Evolutionary conservation across 164 flowering plant genomes (phyloP), one percentile per base, ranked within the genome.

Genomic region (Tetrastigma voinierianum): DNA sequence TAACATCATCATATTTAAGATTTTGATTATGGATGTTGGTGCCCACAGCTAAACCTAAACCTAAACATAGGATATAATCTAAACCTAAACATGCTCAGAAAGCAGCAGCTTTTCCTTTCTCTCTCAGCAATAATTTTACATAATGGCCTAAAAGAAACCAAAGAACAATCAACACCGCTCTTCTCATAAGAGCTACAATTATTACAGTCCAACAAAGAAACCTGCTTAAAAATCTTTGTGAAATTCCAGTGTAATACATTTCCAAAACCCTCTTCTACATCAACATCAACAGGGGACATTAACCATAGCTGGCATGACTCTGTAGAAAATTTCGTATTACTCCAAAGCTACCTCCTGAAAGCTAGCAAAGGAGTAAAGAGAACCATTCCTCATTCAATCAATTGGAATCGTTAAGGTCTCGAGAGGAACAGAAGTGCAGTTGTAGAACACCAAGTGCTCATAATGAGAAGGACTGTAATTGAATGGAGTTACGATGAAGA

Each of bases 171-270:
- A 25, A 25, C 40, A 10, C 79, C 82, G 60, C 78, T 74, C 4
- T 1, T 43, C 64, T 61, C 71, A 53, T 84, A 80, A 9, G 40
- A 46, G 46, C 71, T 49, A 72, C 85, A 84, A 67, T 69, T 63
- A 51, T 63, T 23, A 73, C 76, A 69, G 67, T 68, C 85, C 84
- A 84, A 40, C 82, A 65, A 24, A 72, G 16, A 67, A 84, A 82
- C 88, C 70, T 62, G 68, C 70, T 66, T 67, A 66, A 82, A 57
- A 56, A 84, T 21, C 16, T 80, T 80, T 15, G n/a, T 66, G 48
- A 77, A 77, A 60, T 53, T 75, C 76, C 63, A 77, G 11, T 45
- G 12, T 62, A 45, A 1, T 57, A 77, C 40, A 20, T 19, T 55
- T 3, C 24, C 21, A 8, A 68, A 4, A 65, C 23, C 21, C 1